Evolutionary conservation across 441 rosid species (phyloP).

Genomic region (Pelargonium myrrhifolium): DNA sequence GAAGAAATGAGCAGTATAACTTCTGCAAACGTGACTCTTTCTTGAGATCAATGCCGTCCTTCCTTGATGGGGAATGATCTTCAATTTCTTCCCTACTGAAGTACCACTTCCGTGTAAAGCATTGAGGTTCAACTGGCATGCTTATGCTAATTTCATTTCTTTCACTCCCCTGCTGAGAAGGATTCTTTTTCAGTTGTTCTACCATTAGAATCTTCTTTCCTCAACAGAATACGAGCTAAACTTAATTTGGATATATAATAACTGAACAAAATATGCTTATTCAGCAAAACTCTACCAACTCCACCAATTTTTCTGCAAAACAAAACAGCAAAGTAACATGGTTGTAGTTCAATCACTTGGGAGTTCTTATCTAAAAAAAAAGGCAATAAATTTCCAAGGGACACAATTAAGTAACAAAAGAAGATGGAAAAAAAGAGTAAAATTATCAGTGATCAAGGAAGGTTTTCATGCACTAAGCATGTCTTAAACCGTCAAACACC

Average conservation of each 20-base stretch:
- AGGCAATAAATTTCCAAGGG: no score
- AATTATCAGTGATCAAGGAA: not conserved
- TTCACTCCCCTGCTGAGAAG: conserved; percentile 21
- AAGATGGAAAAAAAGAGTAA: not conserved
- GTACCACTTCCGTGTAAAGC: conserved; percentile 32
- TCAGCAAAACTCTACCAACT: not conserved
- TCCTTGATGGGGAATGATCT: conserved; percentile 47
- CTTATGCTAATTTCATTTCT: conserved; percentile 17
- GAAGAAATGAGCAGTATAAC: conserved; percentile 41
- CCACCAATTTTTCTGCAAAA: not conserved
- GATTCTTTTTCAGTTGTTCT: conserved; percentile 25
- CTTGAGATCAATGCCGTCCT: conserved; percentile 42
- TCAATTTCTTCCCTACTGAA: conserved; percentile 44
- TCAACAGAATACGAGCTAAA: not conserved
- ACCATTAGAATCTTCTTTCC: conserved; percentile 24
- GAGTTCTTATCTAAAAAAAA: no score
- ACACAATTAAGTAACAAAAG: no score
- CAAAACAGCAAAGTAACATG: not conserved
- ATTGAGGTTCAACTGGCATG: conserved; percentile 25
- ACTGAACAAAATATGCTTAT: not conserved
- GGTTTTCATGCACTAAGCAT: no score
- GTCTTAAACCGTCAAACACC: no score
- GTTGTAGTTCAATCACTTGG: not conserved
- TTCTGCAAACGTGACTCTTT: conserved; percentile 42
- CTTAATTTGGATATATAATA: not conserved